Conservation (phyloP, 768 basidiomycete genomes). For the Suillus cothurnatus region DNA sequence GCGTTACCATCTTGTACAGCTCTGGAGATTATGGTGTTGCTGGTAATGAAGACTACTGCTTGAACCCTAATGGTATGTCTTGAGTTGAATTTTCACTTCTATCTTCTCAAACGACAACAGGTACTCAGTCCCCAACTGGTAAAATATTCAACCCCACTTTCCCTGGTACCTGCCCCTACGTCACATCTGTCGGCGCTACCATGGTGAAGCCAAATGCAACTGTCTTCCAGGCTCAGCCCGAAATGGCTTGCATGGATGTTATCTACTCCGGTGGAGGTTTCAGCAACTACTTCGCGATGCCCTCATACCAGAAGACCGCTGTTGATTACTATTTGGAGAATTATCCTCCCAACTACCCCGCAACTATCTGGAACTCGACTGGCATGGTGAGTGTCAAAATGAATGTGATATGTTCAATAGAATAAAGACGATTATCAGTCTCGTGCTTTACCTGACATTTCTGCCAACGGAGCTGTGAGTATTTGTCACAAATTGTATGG, state of each 20-base stretch:
- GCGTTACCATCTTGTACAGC: slow-evolving; percentile 37
- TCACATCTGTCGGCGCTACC: slow-evolving; percentile 51
- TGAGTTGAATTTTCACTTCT: background rate
- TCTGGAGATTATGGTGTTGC: slow-evolving; percentile 37
- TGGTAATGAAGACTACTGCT: slow-evolving; percentile 32
- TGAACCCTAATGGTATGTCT: slow-evolving; percentile 27
- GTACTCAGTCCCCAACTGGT: slow-evolving; percentile 46
- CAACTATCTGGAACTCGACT: slow-evolving; percentile 31
- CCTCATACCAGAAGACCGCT: slow-evolving; percentile 41
- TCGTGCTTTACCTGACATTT: slow-evolving; percentile 21
- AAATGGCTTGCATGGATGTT: slow-evolving; percentile 31
- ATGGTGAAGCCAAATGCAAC: slow-evolving; percentile 39
- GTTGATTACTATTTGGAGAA: slow-evolving; percentile 35
- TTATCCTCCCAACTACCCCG: slow-evolving; percentile 29
- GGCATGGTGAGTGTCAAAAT: slow-evolving; percentile 19
- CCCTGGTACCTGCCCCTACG: slow-evolving; percentile 46
- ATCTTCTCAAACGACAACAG: slow-evolving; percentile 9
- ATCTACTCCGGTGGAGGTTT: slow-evolving; percentile 39
- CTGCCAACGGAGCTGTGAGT: slow-evolving; percentile 43
- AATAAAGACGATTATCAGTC: slow-evolving; percentile 5
- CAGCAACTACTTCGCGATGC: slow-evolving; percentile 44
- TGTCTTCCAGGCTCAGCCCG: slow-evolving; percentile 27
- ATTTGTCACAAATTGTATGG: slow-evolving; percentile 42
- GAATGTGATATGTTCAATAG: background rate
- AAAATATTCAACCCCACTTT: slow-evolving; percentile 56